Conservation (phyloP, 2,329 filamentous ascomycete genomes). For the Plenodomus tracheiphilus region DNA sequence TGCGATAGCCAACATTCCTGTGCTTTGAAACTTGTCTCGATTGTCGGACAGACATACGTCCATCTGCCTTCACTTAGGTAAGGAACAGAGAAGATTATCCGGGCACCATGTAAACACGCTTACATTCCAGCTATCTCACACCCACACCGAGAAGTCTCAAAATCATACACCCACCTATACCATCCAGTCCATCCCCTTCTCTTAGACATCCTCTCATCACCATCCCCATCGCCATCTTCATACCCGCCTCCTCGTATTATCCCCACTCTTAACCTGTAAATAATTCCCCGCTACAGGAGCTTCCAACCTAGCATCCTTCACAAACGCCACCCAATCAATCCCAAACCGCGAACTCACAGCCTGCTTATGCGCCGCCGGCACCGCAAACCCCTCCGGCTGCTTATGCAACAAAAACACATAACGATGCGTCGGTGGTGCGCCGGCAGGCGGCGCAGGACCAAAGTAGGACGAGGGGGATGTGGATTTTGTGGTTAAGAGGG, state of each 20-base stretch:
- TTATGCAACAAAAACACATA: constrained; percentile 37
- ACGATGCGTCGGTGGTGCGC: constrained; percentile 33
- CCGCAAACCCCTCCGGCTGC: constrained; percentile 32
- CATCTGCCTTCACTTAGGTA: no score
- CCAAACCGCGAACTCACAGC: constrained; percentile 21
- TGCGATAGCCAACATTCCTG: no score
- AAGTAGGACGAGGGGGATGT: constrained; percentile 35
- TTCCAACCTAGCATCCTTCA: constrained; percentile 24
- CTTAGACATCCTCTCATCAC: no score
- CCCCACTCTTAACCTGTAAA: constrained; percentile 30
- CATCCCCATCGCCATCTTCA: neutral
- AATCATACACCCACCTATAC: no score
- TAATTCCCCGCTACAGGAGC: constrained; percentile 26
- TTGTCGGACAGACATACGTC: no score
- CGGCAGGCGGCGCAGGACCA: constrained; percentile 34
- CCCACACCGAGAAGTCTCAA: no score
- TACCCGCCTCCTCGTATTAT: constrained; percentile 19
- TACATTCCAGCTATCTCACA: no score
- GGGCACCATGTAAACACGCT: no score
- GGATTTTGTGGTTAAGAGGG: constrained; percentile 30
- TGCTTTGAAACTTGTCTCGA: no score
- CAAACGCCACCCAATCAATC: constrained; percentile 27
- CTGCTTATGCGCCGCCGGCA: constrained; percentile 24
- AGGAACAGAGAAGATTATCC: no score
- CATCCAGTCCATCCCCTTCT: no score